A percentile compares a stretch with the other conserved stretches of the same genome.
phyloP scores from a whole-genome alignment of 768 basidiomycete species.

The Leccinum longicurvipes region DNA sequence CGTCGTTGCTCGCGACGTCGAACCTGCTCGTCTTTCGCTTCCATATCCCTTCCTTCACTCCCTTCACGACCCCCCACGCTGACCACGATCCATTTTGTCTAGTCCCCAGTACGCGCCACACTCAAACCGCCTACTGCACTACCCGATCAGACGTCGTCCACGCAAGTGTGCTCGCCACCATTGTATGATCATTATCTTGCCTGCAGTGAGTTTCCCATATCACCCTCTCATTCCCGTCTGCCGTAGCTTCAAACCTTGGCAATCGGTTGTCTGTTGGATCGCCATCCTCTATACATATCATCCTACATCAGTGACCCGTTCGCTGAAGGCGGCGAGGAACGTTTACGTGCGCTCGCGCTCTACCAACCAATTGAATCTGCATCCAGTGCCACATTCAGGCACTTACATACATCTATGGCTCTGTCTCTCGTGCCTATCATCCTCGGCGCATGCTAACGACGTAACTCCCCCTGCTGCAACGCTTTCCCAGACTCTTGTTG shows the following conservation, averaged over 20 bases:
- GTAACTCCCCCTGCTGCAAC: conserved; percentile 17
- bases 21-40: conserved; percentile 19
- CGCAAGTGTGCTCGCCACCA: conserved; percentile 37
- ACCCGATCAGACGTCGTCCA: conserved; percentile 30
- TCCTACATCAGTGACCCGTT: conserved; percentile 9
- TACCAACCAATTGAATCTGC: not conserved
- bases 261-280: not conserved
- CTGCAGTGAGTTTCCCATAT: conserved; percentile 34
- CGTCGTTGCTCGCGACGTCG: conserved; percentile 24
- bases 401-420: conserved; percentile 3
- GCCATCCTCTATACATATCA: conserved; percentile 10
- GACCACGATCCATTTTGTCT: conserved; percentile 36
- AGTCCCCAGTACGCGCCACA: conserved; percentile 29
- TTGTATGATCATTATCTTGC: conserved; percentile 41
- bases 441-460: conserved; percentile 18
- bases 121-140: conserved; percentile 32
- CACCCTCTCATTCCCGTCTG: conserved; percentile 9
- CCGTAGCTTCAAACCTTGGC: conserved; percentile 1
- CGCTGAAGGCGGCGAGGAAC: not conserved
- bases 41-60: conserved; percentile 22
- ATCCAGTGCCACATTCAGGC: not conserved
- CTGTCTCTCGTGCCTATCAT: conserved; percentile 1
- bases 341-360: not conserved
- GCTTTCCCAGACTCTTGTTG: conserved; percentile 40
- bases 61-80: conserved; percentile 34